A percentile compares a stretch with the other conserved stretches of the same genome.
Conservation (phyloP, 2,329 filamentous ascomycete genomes). For the Metarhizium brunneum region DNA sequence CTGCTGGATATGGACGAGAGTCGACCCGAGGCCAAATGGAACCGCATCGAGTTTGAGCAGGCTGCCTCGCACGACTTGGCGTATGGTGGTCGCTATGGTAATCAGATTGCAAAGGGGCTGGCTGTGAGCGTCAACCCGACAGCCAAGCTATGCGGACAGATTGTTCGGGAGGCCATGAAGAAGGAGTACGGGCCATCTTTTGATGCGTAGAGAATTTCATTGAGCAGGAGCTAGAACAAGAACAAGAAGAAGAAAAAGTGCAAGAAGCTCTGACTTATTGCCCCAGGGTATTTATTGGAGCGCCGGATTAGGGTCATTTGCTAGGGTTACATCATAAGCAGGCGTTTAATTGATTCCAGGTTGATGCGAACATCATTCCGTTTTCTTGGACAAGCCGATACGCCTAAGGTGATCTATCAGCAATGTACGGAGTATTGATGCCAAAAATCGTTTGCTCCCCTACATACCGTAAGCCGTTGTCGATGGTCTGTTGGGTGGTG, state of each 20-base stretch:
- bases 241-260: neutral
- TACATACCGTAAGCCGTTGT: constrained; percentile 33
- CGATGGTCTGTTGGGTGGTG: constrained; percentile 39
- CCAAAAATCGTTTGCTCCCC: neutral
- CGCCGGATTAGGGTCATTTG: neutral
- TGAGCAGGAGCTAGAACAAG: neutral
- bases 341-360: neutral
- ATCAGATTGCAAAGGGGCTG: constrained; percentile 53
- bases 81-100: constrained; percentile 55
- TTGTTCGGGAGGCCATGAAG: constrained; percentile 60
- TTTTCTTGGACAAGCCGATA: constrained; percentile 17
- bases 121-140: constrained; percentile 59
- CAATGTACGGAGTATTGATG: neutral
- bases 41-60: constrained; percentile 48
- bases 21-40: constrained; percentile 40
- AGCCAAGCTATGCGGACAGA: constrained; percentile 60
- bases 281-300: constrained; percentile 1
- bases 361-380: constrained; percentile 3
- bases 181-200: constrained; percentile 53
- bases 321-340: neutral
- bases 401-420: constrained; percentile 15
- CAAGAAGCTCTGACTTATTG: neutral
- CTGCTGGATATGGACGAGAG: constrained; percentile 27
- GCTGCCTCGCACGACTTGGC: constrained; percentile 54
- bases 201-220: constrained; percentile 17